Base-by-base conservation (phyloP, 495 filamentous ascomycete genomes). In the Podospora bellae-mahoneyi region DNA sequence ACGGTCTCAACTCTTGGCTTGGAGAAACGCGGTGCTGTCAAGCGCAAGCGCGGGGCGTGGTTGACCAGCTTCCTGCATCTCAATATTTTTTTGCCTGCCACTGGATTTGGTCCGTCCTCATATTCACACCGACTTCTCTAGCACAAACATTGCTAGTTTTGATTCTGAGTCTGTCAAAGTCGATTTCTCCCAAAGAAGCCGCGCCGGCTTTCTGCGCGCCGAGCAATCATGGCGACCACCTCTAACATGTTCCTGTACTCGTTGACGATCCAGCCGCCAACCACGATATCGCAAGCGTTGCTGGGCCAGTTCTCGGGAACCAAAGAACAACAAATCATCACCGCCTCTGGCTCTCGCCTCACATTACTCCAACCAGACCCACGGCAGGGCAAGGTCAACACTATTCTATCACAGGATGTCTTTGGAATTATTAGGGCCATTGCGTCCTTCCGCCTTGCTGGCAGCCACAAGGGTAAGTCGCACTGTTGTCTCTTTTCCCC, bases 211-310 rank as follows among this genome's bases (percentile, higher is more conserved):
- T 75, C 83, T 84, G 84, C 83, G 81, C 79, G 76, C 67, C 65
- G 27, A 63, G 61, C 4, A 28, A 91, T 72, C 80, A 99, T 99
- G 95, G 93, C 95, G 77, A 94, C 92, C 68, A 97, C 93, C 57
- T 97, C 93, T 72, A 92, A 92, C 75, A 96, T 97, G 93, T 97
- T 97, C 77, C 89, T 98, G 85, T 98, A 98, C 83, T 93, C 92
- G 60, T 83, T 98, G 77, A 97, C 96, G 23, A 89, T 99, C 74
- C 91, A 97, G 78, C 90, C 92, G 66, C 92, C 96, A 28, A 91
- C 93, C 62, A 90, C 93, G 48, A 85, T 96, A 71, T 93, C 89
- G 18, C 91, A 97, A 81, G 93, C 94, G 64, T 90, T 97, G 64
- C 84, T 97, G 18, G 95, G 95, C 69, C 92, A 97, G 74, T 97